Evolutionary conservation across 768 basidiomycete genomes (phyloP), one percentile per base, ranked within the genome.

Genomic region (Boletus barrowsii): DNA sequence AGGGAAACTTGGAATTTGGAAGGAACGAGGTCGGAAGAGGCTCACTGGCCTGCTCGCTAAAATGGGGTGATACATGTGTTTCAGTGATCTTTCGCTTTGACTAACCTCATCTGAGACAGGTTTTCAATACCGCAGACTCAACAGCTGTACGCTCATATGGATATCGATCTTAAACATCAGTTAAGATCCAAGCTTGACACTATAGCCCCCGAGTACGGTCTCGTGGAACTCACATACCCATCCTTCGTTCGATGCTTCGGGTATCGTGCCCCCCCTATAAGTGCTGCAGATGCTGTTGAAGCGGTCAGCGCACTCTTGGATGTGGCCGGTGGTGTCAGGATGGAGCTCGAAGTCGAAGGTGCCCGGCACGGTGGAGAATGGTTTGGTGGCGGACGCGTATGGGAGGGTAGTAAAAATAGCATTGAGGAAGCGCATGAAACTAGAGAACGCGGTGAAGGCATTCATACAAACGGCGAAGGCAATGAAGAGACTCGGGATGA

Each of bases 111-210:
- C n/a, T 33, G 65, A 53, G 59, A 5, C 55, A 98, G 96, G 3
- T 96, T 98, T 69, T 98, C 96, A 3, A 83, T 98, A 61, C 80
- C 83, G 3, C 95, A 99, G 70, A 95, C 93, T 15, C 94, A 97
- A 61, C 95, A 99, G 63, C 80, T 89, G 3, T 96, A 93, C 65
- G 74, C 88, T 0, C 94, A 98, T 67, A 99, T 99, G 97, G 93
- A 97, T 68, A 88, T 92, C 75, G 90, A 93, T 64, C 81, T 98
- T 56, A 98, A 97, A 71, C 80, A 82, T 44, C 77, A 81, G 15
- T 78, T 99, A 13, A 81, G 87, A 33, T 77, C 82, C 47, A 93
- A 95, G 67, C 82, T 99, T 5, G 87, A 92, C 49, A 82, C 86
- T 42, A 88, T 97, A 49, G 93, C 93, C 2, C 95, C 96, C 0